Conservation (phyloP, 139 green algal genomes). For the Chlorella sp. region DNA sequence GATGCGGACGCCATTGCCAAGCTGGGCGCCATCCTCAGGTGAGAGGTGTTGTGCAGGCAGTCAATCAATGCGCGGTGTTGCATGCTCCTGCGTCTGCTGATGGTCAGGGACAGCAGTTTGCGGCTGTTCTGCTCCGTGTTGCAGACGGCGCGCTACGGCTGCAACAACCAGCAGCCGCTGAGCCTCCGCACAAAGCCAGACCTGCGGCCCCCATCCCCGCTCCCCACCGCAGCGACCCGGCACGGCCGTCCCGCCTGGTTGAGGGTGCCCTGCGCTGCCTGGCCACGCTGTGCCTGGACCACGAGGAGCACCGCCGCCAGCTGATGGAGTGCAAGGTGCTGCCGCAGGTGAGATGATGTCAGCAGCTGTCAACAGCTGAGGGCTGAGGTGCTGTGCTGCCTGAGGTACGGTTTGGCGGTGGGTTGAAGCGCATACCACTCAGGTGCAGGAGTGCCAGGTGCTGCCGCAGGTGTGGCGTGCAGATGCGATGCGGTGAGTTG, state of each 20-base stretch:
- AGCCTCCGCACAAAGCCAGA: not conserved
- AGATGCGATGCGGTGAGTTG: no score
- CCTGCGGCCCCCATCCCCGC: not conserved
- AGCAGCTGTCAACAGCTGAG: no score
- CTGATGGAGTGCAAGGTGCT: constrained; percentile 71
- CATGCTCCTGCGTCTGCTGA: no score
- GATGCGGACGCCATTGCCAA: constrained; percentile 67
- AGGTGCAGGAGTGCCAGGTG: no score
- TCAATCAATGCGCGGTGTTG: no score
- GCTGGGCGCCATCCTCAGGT: constrained; percentile 57
- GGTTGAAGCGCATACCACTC: not conserved
- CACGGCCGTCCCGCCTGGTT: constrained; percentile 24
- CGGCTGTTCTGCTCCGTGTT: no score
- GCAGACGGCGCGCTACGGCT: no score
- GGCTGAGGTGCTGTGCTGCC: no score
- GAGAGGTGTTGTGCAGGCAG: not conserved
- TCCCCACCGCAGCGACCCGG: not conserved
- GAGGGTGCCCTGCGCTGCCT: constrained; percentile 71
- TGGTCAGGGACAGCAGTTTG: no score
- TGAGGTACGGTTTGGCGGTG: no score
- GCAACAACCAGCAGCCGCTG: no score
- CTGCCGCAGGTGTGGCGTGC: no score
- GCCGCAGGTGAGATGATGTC: constrained; percentile 52
- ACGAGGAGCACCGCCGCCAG: constrained; percentile 65
- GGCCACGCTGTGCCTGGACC: constrained; percentile 61